These are phyloP conservation scores for Penicillium arizonense DNA, from an alignment of 495 filamentous ascomycete genomes.

Conservation along the genomic window DNA sequence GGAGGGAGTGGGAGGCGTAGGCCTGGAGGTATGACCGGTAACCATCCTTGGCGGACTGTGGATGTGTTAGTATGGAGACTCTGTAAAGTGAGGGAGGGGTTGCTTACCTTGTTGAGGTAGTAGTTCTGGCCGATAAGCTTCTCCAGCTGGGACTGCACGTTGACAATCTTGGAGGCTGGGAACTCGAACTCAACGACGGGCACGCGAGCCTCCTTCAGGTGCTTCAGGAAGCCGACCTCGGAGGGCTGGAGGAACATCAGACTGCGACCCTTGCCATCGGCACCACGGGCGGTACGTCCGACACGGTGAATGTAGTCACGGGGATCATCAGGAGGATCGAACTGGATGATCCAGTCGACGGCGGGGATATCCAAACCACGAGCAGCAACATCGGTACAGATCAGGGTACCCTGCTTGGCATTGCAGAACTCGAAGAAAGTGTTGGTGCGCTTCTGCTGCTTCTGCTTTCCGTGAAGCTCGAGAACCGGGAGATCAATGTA, in stretches of 20 bases:
- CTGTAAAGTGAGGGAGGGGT: not conserved
- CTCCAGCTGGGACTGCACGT: slow-evolving; percentile 94
- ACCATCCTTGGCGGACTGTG: slow-evolving; percentile 63
- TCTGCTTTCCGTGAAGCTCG: slow-evolving; percentile 83
- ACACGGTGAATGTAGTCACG: slow-evolving; percentile 96
- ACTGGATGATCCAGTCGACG: slow-evolving; percentile 95
- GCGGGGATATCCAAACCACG: slow-evolving; percentile 90
- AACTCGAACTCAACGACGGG: slow-evolving; percentile 97
- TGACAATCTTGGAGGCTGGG: slow-evolving; percentile 84
- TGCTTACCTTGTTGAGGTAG: slow-evolving; percentile 80
- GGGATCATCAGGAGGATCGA: slow-evolving; percentile 90
- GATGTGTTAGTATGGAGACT: slow-evolving; percentile 13
- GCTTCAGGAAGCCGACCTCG: slow-evolving; percentile 88
- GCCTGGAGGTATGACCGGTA: slow-evolving; percentile 88
- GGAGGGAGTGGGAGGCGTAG: slow-evolving; percentile 86
- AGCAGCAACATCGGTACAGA: slow-evolving; percentile 96
- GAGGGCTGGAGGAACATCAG: slow-evolving; percentile 90
- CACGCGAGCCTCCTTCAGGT: slow-evolving; percentile 87
- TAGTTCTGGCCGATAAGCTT: slow-evolving; percentile 91
- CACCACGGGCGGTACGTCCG: slow-evolving; percentile 87
- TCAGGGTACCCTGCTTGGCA: slow-evolving; percentile 81
- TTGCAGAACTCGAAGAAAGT: slow-evolving; percentile 99
- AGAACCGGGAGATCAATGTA: slow-evolving; percentile 93
- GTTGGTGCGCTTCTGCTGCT: slow-evolving; percentile 95
- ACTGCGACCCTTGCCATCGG: slow-evolving; percentile 76